phyloP scores from a whole-genome alignment of 2,329 filamentous ascomycete genomes.

The Trichoderma gracile region DNA sequence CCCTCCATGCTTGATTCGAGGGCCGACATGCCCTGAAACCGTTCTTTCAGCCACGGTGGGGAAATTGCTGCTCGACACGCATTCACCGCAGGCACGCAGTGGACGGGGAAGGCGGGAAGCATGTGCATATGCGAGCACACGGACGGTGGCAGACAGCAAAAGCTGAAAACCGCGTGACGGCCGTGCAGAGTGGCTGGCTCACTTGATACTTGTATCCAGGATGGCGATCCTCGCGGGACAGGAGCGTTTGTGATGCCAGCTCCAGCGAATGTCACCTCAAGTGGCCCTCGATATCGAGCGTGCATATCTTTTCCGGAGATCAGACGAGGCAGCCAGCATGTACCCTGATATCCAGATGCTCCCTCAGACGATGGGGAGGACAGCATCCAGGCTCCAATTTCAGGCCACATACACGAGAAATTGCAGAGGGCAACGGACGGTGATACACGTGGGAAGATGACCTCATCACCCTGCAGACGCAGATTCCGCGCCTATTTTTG shows the following conservation, averaged over 20 bases:
- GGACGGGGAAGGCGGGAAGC: neutral
- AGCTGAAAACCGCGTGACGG: slow-evolving; percentile 14
- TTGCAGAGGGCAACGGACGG: slow-evolving; percentile 1
- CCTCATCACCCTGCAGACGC: neutral
- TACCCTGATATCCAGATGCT: neutral
- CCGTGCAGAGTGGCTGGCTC: slow-evolving; percentile 18
- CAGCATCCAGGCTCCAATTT: slow-evolving; percentile 1
- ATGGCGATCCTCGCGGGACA: slow-evolving; percentile 1
- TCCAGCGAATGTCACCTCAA: neutral
- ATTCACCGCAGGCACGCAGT: slow-evolving; percentile 2
- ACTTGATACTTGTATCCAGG: neutral
- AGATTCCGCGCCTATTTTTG: slow-evolving; percentile 18
- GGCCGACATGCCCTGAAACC: neutral
- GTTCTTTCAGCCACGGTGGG: slow-evolving; percentile 11
- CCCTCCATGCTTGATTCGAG: neutral
- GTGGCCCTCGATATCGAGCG: neutral
- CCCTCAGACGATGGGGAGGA: neutral
- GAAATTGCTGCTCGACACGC: slow-evolving; percentile 1
- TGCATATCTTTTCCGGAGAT: neutral
- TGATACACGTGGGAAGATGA: slow-evolving; percentile 7
- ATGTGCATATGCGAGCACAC: slow-evolving; percentile 6
- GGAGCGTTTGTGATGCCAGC: neutral
- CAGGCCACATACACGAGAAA: slow-evolving; percentile 14
- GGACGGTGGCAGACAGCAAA: neutral
- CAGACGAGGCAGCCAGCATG: neutral